A percentile compares a stretch with the other conserved stretches of the same genome.
Evolutionary conservation across 805 yeast species (phyloP).

Genomic region (Sporopachydermia quercuum): DNA sequence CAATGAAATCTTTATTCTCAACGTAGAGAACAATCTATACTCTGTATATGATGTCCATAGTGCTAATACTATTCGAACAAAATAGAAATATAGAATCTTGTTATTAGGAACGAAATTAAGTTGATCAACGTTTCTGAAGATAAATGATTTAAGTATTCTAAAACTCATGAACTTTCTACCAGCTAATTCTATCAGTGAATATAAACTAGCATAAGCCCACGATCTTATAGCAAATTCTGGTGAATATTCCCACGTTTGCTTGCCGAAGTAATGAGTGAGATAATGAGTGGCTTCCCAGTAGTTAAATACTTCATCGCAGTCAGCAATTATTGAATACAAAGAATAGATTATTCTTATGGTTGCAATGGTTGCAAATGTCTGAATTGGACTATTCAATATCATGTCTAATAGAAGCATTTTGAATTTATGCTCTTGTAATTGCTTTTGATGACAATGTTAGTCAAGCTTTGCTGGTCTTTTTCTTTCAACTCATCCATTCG

Average conservation of each 20-base stretch:
- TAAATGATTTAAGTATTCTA: neutral
- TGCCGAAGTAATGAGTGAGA: slow-evolving; percentile 67
- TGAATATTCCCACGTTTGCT: slow-evolving; percentile 94
- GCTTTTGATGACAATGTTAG: too few relatives aligned
- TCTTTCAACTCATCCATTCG: too few relatives aligned
- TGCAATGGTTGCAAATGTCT: neutral
- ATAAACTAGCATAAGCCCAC: slow-evolving; percentile 55
- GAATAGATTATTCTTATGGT: slow-evolving; percentile 22
- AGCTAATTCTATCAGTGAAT: slow-evolving; percentile 13
- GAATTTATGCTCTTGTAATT: too few relatives aligned
- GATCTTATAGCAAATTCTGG: slow-evolving; percentile 81
- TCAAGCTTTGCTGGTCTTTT: too few relatives aligned
- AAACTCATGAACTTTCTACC: neutral
- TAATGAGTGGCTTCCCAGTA: slow-evolving; percentile 91
- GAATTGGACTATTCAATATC: slow-evolving; percentile 1
- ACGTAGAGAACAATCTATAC: slow-evolving; percentile 28
- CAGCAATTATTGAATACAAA: slow-evolving; percentile 56
- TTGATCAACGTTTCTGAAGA: slow-evolving; percentile 1
- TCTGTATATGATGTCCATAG: slow-evolving; percentile 34
- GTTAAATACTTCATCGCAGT: slow-evolving; percentile 86
- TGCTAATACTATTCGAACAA: slow-evolving; percentile 32
- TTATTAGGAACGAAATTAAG: neutral
- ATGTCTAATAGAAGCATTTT: neutral
- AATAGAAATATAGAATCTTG: slow-evolving; percentile 29
- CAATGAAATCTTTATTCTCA: slow-evolving; percentile 21